Evolutionary conservation across 345 rosid genomes (phyloP), one percentile per base, ranked within the genome.

Genomic region (Salix dunnii): DNA sequence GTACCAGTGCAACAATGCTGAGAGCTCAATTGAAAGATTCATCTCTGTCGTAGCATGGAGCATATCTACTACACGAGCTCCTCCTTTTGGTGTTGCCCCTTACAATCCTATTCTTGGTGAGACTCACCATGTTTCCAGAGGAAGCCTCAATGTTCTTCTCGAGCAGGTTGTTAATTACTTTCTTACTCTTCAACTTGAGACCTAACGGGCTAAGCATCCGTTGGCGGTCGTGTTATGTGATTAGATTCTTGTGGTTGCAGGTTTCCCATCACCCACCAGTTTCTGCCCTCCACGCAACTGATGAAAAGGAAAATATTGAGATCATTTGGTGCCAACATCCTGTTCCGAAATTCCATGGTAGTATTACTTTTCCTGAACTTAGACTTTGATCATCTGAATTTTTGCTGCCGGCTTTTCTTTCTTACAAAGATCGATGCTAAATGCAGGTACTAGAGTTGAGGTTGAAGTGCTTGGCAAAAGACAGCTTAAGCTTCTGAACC

Each of bases 211-310:
- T 0, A 0, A 40, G 12, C 43, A 40, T 10, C 43, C 3, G 43
- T 23, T n/a, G 61, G 1, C 1, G n/a, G 4, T 7, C 21, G 23
- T 21, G 2, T 53, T 11, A 21, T 21, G 10, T 53, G 5, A 21
- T 8, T 53, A 7, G 2, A 53, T 27, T 65, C 68, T 33, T 33
- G 4, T 31, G 49, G 8, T 73, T 82, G 27, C 80, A 94, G 97
- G 88, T 95, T 75, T 93, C 94, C 33, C 99, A 95, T 78, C 97
- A 95, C 65, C 99, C 97, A n/a, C 93, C 97, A 12, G 90, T 93
- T 21, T 75, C 91, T 68, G 97, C 92, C 17, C 94, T 95, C 60
- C 96, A 91, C 74, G 97, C 93, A 76, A 90, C 96, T 0, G 91
- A 95, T 55, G 90, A 90, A 66, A 76, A 82, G 53, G 87, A 87